Evolutionary conservation across 805 yeast genomes (phyloP).

Genomic region (Debaryomyces maramus): DNA sequence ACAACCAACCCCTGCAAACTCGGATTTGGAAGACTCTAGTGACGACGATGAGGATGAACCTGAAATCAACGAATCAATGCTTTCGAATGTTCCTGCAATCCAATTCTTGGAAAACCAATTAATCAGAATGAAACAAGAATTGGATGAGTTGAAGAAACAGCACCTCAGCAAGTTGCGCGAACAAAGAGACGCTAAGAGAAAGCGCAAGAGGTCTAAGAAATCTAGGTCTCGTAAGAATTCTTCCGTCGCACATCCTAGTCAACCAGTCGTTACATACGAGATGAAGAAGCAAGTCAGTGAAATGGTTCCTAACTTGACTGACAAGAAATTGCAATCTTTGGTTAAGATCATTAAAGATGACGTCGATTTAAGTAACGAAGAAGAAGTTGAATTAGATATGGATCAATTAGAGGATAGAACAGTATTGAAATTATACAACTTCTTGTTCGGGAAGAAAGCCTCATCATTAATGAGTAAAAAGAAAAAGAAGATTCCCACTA

Average conservation of each 20-base stretch:
- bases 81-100: slow-evolving; percentile 84
- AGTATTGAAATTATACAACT: slow-evolving; percentile 77
- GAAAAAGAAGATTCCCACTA: slow-evolving; percentile 24
- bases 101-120: slow-evolving; percentile 85
- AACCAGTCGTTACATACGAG: slow-evolving; percentile 73
- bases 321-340: slow-evolving; percentile 79
- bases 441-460: slow-evolving; percentile 54
- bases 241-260: slow-evolving; percentile 23
- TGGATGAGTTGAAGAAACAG: slow-evolving; percentile 77
- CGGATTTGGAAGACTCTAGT: slow-evolving; percentile 32
- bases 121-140: slow-evolving; percentile 79
- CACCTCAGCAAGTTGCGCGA: slow-evolving; percentile 66
- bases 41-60: slow-evolving; percentile 55
- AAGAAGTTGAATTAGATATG: slow-evolving; percentile 90
- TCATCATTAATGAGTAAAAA: slow-evolving; percentile 44
- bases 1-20: slow-evolving; percentile 67
- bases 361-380: slow-evolving; percentile 64
- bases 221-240: slow-evolving; percentile 24
- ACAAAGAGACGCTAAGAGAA: slow-evolving; percentile 56
- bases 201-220: slow-evolving; percentile 41
- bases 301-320: slow-evolving; percentile 73
- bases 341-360: slow-evolving; percentile 81
- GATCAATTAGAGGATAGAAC: slow-evolving; percentile 87
- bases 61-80: slow-evolving; percentile 52
- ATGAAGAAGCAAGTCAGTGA: slow-evolving; percentile 95